Evolutionary conservation across 2,329 filamentous ascomycete species (phyloP).

Genomic region (Zymoseptoria passerinii): DNA sequence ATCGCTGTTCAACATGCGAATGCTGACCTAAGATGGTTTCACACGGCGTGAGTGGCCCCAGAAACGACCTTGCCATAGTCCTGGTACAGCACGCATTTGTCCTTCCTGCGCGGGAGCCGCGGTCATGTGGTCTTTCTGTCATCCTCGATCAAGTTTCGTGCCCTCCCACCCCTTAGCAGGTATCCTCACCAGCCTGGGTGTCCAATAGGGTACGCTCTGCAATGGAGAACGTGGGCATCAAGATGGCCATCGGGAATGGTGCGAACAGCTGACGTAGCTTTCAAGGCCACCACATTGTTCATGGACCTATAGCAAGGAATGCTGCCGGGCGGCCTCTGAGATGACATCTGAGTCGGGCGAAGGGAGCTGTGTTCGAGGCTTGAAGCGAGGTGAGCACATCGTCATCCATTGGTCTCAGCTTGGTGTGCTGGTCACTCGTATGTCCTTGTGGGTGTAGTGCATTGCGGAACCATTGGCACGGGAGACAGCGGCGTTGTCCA

Average conservation of each 20-base stretch:
- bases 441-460: not conserved
- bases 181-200: not conserved
- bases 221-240: not conserved
- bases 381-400: not conserved
- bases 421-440: too few species aligned
- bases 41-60: not conserved
- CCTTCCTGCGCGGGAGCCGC: not conserved
- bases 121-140: not conserved
- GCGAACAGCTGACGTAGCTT: not conserved
- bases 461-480: not conserved
- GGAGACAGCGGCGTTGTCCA: not conserved
- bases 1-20: not conserved
- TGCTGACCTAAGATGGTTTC: not conserved
- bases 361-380: not conserved
- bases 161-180: not conserved
- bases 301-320: not conserved
- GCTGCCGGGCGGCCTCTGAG: not conserved
- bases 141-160: not conserved
- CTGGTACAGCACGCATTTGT: not conserved
- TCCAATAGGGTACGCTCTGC: not conserved
- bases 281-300: not conserved
- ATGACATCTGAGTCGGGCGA: not conserved
- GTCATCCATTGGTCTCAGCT: not conserved
- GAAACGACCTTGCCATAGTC: not conserved
- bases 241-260: not conserved